These are phyloP conservation scores for Ambrosiella cleistominuta DNA, from an alignment of 2,329 filamentous ascomycete species.

Conservation along the genomic window DNA sequence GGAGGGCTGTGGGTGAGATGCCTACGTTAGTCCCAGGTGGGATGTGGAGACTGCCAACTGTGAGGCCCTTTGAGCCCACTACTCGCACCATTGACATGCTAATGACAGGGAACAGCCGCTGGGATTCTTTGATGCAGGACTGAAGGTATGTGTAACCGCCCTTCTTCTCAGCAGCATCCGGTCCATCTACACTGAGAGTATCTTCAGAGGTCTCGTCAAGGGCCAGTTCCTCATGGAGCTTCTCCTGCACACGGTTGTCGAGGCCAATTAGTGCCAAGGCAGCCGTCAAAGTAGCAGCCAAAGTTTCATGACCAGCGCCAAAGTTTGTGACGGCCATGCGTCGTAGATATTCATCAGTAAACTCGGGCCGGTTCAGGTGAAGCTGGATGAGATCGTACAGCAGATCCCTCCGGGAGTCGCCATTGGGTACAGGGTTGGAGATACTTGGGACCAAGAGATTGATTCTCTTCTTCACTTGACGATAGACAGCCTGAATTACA, in stretches of 20 bases:
- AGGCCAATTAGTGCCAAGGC: slow-evolving; percentile 30
- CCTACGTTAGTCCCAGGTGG: slow-evolving; percentile 31
- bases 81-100: slow-evolving; percentile 32
- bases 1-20: slow-evolving; percentile 32
- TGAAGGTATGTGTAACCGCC: slow-evolving; percentile 20
- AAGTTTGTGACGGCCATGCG: slow-evolving; percentile 38
- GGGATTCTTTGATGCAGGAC: slow-evolving; percentile 33
- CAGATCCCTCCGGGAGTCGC: slow-evolving; percentile 23
- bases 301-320: slow-evolving; percentile 36
- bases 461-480: slow-evolving; percentile 13
- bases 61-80: slow-evolving; percentile 23
- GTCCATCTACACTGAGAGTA: background rate
- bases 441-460: background rate
- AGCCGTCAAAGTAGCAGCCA: slow-evolving; percentile 34
- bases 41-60: slow-evolving; percentile 24
- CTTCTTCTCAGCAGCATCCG: background rate
- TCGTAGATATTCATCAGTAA: slow-evolving; percentile 29
- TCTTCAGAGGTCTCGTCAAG: background rate
- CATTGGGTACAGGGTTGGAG: slow-evolving; percentile 18
- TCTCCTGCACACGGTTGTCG: slow-evolving; percentile 19
- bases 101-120: slow-evolving; percentile 33
- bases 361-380: slow-evolving; percentile 27
- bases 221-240: slow-evolving; percentile 18
- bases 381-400: slow-evolving; percentile 30
- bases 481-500: slow-evolving; percentile 11